These are phyloP conservation scores for Hortiboletus rubellus DNA, from an alignment of 1,284 basidiomycete genomes.

Conservation along the genomic window DNA sequence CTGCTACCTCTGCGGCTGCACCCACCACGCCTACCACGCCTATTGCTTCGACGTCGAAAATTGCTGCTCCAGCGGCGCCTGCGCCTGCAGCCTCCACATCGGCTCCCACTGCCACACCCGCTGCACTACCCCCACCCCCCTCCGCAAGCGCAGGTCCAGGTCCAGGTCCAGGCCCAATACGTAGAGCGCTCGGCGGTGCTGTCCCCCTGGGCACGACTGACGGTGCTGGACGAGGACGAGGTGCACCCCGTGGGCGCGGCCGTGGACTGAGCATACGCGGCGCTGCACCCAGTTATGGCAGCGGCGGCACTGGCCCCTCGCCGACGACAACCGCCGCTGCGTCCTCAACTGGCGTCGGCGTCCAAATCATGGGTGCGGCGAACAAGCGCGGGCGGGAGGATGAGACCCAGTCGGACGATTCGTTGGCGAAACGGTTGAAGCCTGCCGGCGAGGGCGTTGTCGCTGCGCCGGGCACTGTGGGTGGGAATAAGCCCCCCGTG, in stretches of 20 bases:
- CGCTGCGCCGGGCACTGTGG: not conserved
- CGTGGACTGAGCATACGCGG: constrained; percentile 42
- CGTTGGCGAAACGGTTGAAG: constrained; percentile 70
- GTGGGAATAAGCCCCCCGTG: constrained; percentile 35
- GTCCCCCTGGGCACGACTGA: constrained; percentile 23
- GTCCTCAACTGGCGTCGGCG: constrained; percentile 30
- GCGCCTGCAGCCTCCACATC: constrained; percentile 24
- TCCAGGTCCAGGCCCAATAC: constrained; percentile 13
- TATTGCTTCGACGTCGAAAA: constrained; percentile 22
- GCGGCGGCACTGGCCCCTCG: constrained; percentile 30
- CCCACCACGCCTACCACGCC: constrained; percentile 25
- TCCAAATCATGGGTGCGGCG: constrained; percentile 68
- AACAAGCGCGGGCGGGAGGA: constrained; percentile 68
- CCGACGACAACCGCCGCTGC: constrained; percentile 17
- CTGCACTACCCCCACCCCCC: constrained; percentile 3
- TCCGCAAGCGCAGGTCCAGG: not conserved
- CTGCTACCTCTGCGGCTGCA: constrained; percentile 15
- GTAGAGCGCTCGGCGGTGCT: constrained; percentile 30
- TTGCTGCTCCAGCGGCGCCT: constrained; percentile 16
- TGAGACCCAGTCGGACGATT: constrained; percentile 49
- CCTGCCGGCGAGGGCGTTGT: constrained; percentile 39
- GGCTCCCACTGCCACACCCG: not conserved
- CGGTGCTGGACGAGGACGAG: constrained; percentile 35
- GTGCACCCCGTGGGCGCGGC: constrained; percentile 29
- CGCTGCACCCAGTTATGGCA: constrained; percentile 41